Evolutionary conservation across 148 eudicot species (phyloP).

Genomic region (Vaccinium vitisidaea): DNA sequence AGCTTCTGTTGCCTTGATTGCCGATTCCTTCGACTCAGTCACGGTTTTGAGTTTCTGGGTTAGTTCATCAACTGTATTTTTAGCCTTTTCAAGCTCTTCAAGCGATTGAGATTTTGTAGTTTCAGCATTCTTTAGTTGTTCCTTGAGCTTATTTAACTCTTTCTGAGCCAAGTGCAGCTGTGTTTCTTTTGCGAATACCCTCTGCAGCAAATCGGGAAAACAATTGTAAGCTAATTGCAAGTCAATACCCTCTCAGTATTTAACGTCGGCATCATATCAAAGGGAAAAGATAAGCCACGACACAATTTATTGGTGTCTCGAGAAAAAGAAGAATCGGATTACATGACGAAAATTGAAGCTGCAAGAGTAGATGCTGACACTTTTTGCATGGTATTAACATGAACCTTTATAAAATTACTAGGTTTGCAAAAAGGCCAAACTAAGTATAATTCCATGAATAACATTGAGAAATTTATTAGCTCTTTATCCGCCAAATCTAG

Average conservation of each 20-base stretch:
- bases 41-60: conserved; percentile 50
- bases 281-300: background rate
- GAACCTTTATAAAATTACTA: background rate
- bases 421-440: background rate
- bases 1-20: conserved; percentile 53
- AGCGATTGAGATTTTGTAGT: conserved; percentile 74
- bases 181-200: conserved; percentile 71
- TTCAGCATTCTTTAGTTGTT: conserved; percentile 74
- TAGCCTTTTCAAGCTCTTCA: conserved; percentile 68
- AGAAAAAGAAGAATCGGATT: background rate
- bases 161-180: conserved; percentile 74
- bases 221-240: conserved; percentile 6
- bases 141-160: conserved; percentile 78
- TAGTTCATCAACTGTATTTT: conserved; percentile 56
- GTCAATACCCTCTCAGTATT: background rate
- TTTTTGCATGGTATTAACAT: background rate
- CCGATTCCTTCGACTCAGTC: conserved; percentile 61
- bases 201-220: conserved; percentile 41
- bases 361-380: background rate
- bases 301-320: background rate
- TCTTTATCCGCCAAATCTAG: background rate
- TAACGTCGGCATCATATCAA: background rate
- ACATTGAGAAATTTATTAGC: background rate
- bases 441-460: background rate
- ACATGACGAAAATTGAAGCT: background rate